Evolutionary conservation across 2,329 filamentous ascomycete genomes (phyloP), one percentile per base, ranked within the genome.

Genomic region (Amphichorda felina): DNA sequence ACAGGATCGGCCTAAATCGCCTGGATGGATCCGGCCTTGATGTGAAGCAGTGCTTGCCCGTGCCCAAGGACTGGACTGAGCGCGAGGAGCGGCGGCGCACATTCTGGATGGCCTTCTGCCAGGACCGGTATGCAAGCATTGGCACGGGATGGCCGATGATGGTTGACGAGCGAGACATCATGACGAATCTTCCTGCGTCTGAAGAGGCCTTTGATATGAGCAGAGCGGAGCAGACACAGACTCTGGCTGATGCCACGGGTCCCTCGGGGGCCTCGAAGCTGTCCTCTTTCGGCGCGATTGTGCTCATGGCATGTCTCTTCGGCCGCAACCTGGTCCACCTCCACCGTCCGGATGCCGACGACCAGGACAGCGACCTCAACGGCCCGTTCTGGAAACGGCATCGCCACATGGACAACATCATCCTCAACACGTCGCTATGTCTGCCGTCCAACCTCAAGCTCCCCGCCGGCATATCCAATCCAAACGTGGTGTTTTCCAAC

Each of bases 111-210:
- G 75, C 82, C 4, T 96, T 94, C 50, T 86, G 81, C 46, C 66
- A 87, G 42, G 91, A 96, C 51, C 76, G 91, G 35, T 96, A 94
- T 58, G 84, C 87, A 5, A 95, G 87, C 49, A 91, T 95, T 38
- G 91, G 91, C 24, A 96, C 91, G 2, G 91, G 91, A 6, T 96
- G 91, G 91, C 91, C 91, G 1, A 89, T 96, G 83, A 78, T 74
- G 1, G 75, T 96, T 37, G 89, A 96, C 44, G 91, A 98, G 59
- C 75, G 72, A 51, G 91, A 98, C 63, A 84, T 96, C 45, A 68
- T 82, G 61, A 93, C 87, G 17, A 82, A 87, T 45, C 65, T 98
- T 18, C 91, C 91, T 3, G 64, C 81, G 2, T 81, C 80, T 1
- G 89, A 96, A 40, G 82, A 94, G 34, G 79, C 86, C 1, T 98